Base-by-base conservation (phyloP, 2,329 filamentous ascomycete genomes). In the Escovopsis sp. region DNA sequence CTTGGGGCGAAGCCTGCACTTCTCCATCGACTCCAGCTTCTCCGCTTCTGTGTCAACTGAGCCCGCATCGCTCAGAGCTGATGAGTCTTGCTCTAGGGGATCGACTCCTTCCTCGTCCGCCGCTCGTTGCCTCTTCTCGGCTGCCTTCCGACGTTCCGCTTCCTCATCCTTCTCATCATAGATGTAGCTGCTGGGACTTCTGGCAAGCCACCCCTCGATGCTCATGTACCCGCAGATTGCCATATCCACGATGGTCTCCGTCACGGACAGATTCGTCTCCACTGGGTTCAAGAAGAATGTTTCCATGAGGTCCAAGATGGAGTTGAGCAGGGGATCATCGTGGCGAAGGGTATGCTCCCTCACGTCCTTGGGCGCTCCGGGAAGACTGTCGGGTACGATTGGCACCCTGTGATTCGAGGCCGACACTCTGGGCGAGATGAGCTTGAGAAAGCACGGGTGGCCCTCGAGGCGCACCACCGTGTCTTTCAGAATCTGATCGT, bases 251-350 rank as follows among this genome's bases (percentile, higher is more conserved):
- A 96, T 68, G 1, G 83, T 74, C 52, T 93, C 84, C 0, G 89
- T 96, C 2, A 95, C 68, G 0, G 82, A 83, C 4, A 98, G 65
- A 51, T 98, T 98, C 3, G 84, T 88, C 51, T 95, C 86, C 3
- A 96, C 79, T 3, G 86, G 81, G 52, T 98, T 98, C 5, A 84
- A 72, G 51, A 95, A 86, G 54, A 96, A 98, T 0, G 72, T 79
- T 36, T 81, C 72, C 10, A 98, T 61, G 7, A 89, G 70, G 35
- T 82, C 79, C 9, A 83, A 63, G 2, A 84, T 65, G 8, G 83
- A 76, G 56, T 74, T 76, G 37, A 79, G 67, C 31, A 79, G 70
- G 35, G 71, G 77, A 49, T 79, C 79, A 42, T 76, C 74, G 1
- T 68, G 69, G 41, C 71, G 71, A 14, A 84, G 65, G 5, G 76